Evolutionary conservation across 1,284 basidiomycete species (phyloP).

Genomic region (Leccinum laetum): DNA sequence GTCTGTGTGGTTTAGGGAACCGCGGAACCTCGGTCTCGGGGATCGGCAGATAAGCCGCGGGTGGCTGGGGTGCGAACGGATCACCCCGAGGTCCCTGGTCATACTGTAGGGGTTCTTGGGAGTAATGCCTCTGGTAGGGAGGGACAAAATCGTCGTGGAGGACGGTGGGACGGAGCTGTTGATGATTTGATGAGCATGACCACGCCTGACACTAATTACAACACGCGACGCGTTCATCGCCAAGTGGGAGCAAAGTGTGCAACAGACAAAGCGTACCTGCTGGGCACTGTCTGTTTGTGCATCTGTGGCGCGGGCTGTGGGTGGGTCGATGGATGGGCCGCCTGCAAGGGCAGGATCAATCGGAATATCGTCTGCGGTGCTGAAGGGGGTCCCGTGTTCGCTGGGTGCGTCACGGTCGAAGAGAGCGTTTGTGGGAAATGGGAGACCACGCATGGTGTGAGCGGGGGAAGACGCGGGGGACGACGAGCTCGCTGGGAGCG

Average conservation of each 20-base stretch:
- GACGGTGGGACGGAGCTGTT: slow-evolving; percentile 20
- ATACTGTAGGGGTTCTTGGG: slow-evolving; percentile 45
- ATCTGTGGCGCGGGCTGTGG: slow-evolving; percentile 37
- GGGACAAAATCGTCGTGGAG: slow-evolving; percentile 13
- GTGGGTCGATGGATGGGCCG: slow-evolving; percentile 49
- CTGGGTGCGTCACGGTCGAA: slow-evolving; percentile 52
- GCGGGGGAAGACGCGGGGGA: slow-evolving; percentile 10
- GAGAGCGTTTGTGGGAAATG: slow-evolving; percentile 50
- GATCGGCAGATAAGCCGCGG: slow-evolving; percentile 50
- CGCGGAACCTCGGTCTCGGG: slow-evolving; percentile 32
- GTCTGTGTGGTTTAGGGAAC: slow-evolving; percentile 46
- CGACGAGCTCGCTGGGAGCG: slow-evolving; percentile 14
- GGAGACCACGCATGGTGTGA: slow-evolving; percentile 54
- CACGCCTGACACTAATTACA: slow-evolving; percentile 24
- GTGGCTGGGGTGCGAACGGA: slow-evolving; percentile 69
- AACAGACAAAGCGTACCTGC: slow-evolving; percentile 32
- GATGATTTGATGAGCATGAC: slow-evolving; percentile 23
- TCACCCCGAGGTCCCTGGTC: slow-evolving; percentile 77
- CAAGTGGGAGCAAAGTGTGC: slow-evolving; percentile 14
- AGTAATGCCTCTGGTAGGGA: slow-evolving; percentile 33
- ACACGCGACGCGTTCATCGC: slow-evolving; percentile 54
- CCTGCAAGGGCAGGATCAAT: slow-evolving; percentile 69
- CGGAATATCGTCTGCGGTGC: slow-evolving; percentile 60
- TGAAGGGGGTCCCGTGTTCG: slow-evolving; percentile 56
- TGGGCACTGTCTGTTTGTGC: slow-evolving; percentile 8